A percentile compares a stretch with the other conserved stretches of the same genome.
Conservation (phyloP, 176 grass and related monocot genomes). For the Cenchrus purpureus region DNA sequence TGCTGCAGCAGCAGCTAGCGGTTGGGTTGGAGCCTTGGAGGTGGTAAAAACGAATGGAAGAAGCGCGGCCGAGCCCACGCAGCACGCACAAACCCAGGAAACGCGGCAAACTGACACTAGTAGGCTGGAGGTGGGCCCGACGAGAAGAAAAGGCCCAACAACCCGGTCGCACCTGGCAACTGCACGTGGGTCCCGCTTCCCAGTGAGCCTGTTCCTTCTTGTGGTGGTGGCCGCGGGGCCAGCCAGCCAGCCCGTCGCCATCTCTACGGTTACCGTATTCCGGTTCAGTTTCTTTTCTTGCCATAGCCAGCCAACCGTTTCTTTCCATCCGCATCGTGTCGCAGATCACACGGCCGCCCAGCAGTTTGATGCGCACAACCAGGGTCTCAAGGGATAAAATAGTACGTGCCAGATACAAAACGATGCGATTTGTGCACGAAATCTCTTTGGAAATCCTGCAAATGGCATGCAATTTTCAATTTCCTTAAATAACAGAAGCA, state of each 20-base stretch:
- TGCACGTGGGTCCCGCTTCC: not conserved
- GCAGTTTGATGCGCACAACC: not conserved
- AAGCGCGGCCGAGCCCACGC: not conserved
- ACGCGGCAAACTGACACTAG: conserved; percentile 30
- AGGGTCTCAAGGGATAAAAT: not conserved
- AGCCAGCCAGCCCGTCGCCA: not conserved
- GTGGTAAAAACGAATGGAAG: not conserved
- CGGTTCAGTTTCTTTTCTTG: not conserved
- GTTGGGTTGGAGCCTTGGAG: not conserved
- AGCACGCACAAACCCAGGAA: not conserved
- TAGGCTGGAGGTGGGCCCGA: conserved; percentile 22
- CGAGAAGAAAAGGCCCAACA: not conserved
- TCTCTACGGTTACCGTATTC: not conserved
- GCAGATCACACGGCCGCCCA: not conserved
- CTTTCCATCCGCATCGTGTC: not conserved
- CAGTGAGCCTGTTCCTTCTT: not conserved
- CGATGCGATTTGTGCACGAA: not conserved
- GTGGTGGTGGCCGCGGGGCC: not conserved
- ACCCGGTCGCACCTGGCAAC: conserved; percentile 4
- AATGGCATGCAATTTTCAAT: not conserved
- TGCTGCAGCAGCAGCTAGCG: not conserved
- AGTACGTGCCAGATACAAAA: not conserved
- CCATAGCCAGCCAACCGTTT: not conserved
- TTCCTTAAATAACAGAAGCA: not conserved
- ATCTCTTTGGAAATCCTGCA: not conserved